phyloP scores from a whole-genome alignment of 192 early-diverging fungal species.

The Chytriomyces sp. region DNA sequence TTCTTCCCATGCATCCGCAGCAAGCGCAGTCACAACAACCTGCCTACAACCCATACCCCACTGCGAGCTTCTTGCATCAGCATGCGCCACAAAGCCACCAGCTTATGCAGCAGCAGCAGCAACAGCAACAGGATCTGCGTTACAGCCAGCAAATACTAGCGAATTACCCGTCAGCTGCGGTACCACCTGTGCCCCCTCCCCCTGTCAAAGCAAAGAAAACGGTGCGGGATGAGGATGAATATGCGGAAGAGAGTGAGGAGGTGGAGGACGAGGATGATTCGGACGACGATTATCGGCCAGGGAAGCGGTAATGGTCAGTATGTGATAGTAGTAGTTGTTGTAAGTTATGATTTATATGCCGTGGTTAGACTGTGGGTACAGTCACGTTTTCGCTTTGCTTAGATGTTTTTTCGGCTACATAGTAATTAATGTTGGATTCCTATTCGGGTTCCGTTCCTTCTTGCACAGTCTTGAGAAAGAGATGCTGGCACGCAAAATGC shows the following conservation, averaged over 20 bases:
- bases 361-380: neutral
- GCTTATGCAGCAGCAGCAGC: conserved; percentile 1
- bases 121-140: conserved; percentile 11
- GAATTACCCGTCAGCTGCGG: neutral
- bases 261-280: neutral
- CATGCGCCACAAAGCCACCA: neutral
- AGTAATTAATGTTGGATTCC: too few species aligned
- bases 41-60: neutral
- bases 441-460: too few species aligned
- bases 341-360: neutral
- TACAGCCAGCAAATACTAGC: neutral
- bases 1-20: too few species aligned
- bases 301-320: conserved; percentile 1
- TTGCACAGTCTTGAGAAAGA: too few species aligned
- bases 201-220: neutral
- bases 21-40: neutral
- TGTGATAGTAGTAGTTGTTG: neutral
- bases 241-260: conserved; percentile 1
- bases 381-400: neutral
- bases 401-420: too few species aligned
- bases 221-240: neutral
- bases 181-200: neutral
- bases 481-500: too few species aligned
- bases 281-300: conserved; percentile 4
- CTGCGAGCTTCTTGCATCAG: neutral